Evolutionary conservation across 192 early-diverging fungal species (phyloP), one percentile per base, ranked within the genome.

Genomic region (Cetraspora pellucida): DNA sequence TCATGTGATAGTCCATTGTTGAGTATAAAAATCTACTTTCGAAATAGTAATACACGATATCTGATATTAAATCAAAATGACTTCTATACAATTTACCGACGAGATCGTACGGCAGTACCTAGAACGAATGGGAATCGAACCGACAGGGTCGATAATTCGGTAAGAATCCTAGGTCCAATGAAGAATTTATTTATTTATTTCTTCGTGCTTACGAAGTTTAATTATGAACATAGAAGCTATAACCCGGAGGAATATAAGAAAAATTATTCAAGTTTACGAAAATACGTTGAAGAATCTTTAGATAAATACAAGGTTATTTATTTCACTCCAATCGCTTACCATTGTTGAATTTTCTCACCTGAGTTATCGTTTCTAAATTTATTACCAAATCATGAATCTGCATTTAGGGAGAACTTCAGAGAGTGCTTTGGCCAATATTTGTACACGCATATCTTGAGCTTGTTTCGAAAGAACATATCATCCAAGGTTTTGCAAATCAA

Each of bases 201-300:
- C 49, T 78, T 88, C 65, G 84, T 82, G 84, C 93, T 14, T 77
- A 89, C 64, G 86, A 88, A 79, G 93, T 91, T 83, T 86, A 82
- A 78, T 91, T 84, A 83, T 84, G 77, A 81, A 37, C 43, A 65
- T 43, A 10, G 30, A 21, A 55, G 76, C 50, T 58, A 49, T 28
- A 94, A 95, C 78, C 93, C 95, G 5, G 90, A 93, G 74, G 90
- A 90, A 13, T 97, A 97, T 75, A 90, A 91, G 57, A 80, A 88
- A 57, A 91, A 89, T 68, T 98, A 98, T 83, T 85, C 82, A 21
- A 86, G 86, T 75, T 83, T 99, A 66, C 82, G 92, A 57, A 86
- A 88, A 49, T 97, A 94, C 95, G 91, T 98, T 54, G 95, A 98
- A 65, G 93, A 93, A 73, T 98, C 95, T 8, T 86, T 99, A 58